Percentiles rank a stretch among this genome's conserved stretches.
Evolutionary conservation across 2,329 filamentous ascomycete genomes (phyloP).

Genomic region (Colletotrichum gloeosporioides): DNA sequence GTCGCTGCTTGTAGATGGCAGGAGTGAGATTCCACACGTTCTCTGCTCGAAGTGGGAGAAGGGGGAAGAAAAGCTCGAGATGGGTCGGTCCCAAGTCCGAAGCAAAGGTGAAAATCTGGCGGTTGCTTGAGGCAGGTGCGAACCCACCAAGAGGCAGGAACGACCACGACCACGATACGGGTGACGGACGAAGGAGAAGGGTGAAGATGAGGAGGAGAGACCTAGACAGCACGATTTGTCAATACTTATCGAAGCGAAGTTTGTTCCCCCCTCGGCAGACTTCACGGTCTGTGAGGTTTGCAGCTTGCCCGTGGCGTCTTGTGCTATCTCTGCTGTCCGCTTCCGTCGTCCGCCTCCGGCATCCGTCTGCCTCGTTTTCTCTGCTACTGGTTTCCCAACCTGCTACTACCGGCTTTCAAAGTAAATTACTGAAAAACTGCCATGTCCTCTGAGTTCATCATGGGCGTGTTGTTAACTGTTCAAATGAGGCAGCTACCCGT

Average conservation of each 20-base stretch:
- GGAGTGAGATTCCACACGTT: neutral
- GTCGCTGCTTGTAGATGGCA: neutral
- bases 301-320: neutral
- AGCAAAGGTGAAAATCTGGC: neutral
- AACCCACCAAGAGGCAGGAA: neutral
- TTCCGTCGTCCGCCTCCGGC: neutral
- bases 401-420: no score
- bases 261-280: neutral
- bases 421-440: no score
- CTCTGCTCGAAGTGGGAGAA: neutral
- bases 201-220: no score
- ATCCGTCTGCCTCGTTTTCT: no score
- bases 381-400: no score
- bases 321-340: neutral
- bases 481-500: neutral
- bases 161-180: fast-evolving
- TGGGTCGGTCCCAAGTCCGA: neutral
- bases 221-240: neutral
- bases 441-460: no score
- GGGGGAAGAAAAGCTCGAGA: neutral
- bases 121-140: neutral
- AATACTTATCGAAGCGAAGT: neutral
- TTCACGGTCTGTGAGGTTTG: neutral
- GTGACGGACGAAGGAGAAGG: neutral
- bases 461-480: no score